Evolutionary conservation across 1,284 basidiomycete genomes (phyloP).

Genomic region (Trichosporon sp.): DNA sequence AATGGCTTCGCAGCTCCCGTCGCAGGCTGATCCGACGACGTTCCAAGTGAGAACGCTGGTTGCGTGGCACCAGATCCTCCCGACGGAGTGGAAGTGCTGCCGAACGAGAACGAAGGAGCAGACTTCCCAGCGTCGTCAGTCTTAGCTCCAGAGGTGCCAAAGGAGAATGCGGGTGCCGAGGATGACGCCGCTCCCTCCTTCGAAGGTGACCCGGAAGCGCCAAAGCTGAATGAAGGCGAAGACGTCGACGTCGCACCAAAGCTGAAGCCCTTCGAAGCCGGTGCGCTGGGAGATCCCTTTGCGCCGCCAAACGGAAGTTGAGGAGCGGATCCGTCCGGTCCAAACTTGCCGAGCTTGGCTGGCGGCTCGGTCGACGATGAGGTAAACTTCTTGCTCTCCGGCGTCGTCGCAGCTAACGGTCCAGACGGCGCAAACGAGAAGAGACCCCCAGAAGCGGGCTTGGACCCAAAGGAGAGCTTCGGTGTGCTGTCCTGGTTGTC

Average conservation of each 20-base stretch:
- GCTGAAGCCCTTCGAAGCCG: constrained; percentile 4
- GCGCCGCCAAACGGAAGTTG: constrained; percentile 36
- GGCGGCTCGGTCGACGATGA: constrained; percentile 27
- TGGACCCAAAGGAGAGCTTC: constrained; percentile 20
- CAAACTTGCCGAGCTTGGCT: constrained; percentile 39
- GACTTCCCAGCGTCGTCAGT: neutral
- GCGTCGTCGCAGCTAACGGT: constrained; percentile 33
- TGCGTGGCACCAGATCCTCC: constrained; percentile 12
- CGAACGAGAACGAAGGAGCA: constrained; percentile 26
- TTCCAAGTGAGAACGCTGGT: constrained; percentile 20
- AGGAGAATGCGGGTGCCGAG: constrained; percentile 8
- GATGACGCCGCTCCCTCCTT: constrained; percentile 7
- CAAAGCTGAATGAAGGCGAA: constrained; percentile 6
- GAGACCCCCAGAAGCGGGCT: constrained; percentile 11
- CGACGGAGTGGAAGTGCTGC: constrained; percentile 15
- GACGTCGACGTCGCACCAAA: neutral
- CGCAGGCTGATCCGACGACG: constrained; percentile 4
- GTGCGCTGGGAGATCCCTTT: constrained; percentile 16
- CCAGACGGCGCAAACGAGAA: constrained; percentile 41
- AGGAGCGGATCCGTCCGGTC: constrained; percentile 35
- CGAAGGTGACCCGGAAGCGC: neutral
- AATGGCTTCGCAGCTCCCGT: constrained; percentile 20
- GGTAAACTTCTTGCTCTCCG: constrained; percentile 33
- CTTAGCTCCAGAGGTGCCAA: constrained; percentile 7
- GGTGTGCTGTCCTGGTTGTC: neutral